Conservation (phyloP, 2,329 filamentous ascomycete species). For the Aureobasidium sp. region DNA sequence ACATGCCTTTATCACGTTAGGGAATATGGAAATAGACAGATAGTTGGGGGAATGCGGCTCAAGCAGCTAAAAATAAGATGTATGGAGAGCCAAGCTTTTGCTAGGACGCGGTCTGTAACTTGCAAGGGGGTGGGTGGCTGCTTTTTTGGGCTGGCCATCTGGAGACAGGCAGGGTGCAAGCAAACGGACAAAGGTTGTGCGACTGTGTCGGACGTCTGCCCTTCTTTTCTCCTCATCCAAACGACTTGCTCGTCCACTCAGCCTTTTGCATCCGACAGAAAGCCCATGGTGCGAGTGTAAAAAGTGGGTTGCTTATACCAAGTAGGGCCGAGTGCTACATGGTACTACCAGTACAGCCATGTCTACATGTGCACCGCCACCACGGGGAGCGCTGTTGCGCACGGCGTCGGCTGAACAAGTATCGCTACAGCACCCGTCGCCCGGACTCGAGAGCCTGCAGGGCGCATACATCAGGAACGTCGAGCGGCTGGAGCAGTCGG, state of each 20-base stretch:
- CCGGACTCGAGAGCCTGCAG: slow-evolving; percentile 16
- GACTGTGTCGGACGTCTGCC: neutral
- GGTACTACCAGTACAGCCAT: neutral
- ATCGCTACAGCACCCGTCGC: slow-evolving; percentile 16
- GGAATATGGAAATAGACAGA: neutral
- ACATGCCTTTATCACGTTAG: too few relatives aligned
- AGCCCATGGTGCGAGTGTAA: neutral
- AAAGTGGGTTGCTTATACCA: neutral
- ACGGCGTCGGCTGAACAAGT: slow-evolving; percentile 18
- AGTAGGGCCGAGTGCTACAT: neutral
- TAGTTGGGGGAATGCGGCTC: neutral
- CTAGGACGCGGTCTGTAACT: neutral
- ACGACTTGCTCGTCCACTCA: neutral
- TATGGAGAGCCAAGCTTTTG: slow-evolving; percentile 3
- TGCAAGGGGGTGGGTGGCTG: slow-evolving; percentile 4
- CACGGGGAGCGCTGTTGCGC: slow-evolving; percentile 13
- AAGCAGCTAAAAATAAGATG: slow-evolving; percentile 1
- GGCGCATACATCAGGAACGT: slow-evolving; percentile 49
- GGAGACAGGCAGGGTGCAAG: neutral
- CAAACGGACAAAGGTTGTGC: neutral
- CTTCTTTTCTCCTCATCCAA: neutral
- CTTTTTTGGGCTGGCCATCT: neutral
- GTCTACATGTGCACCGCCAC: slow-evolving; percentile 1
- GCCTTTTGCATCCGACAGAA: neutral
- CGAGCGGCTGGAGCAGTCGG: slow-evolving; percentile 66